Percentiles rank a stretch among this genome's conserved stretches.
phyloP scores from a whole-genome alignment of 257 asterid genomes.

The Fraxinus americana region DNA sequence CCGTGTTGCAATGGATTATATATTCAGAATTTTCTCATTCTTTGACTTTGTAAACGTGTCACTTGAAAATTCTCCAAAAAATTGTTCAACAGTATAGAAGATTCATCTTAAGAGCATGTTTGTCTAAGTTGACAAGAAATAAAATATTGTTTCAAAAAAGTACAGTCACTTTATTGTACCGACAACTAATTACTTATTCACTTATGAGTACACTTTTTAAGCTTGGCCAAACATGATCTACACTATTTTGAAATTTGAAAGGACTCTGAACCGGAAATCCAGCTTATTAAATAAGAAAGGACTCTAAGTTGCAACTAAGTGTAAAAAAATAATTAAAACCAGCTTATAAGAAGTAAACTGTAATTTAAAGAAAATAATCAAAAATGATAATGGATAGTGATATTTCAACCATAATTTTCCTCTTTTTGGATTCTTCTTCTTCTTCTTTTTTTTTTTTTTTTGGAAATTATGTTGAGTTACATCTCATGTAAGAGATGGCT shows the following conservation, averaged over 20 bases:
- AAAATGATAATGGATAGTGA: too few relatives aligned
- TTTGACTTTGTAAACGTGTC: not conserved
- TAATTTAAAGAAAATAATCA: too few relatives aligned
- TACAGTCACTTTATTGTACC: not conserved
- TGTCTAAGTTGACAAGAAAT: not conserved
- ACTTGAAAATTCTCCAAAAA: not conserved
- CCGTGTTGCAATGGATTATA: not conserved
- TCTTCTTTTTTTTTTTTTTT: too few relatives aligned
- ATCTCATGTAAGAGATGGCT: not conserved
- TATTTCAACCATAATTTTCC: not conserved
- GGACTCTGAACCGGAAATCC: not conserved
- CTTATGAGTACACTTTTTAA: not conserved
- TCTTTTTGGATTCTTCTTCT: too few relatives aligned
- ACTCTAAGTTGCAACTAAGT: not conserved
- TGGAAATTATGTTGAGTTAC: not conserved
- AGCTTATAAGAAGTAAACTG: not conserved
- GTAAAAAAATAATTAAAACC: not conserved
- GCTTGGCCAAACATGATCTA: not conserved
- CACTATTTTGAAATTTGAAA: not conserved
- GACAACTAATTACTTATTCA: not conserved
- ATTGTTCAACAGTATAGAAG: not conserved
- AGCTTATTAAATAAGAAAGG: too few relatives aligned
- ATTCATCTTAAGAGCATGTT: not conserved
- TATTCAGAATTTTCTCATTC: not conserved
- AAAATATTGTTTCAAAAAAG: not conserved